Evolutionary conservation across 2,329 filamentous ascomycete species (phyloP).

Genomic region (Plectosphaerella plurivora): DNA sequence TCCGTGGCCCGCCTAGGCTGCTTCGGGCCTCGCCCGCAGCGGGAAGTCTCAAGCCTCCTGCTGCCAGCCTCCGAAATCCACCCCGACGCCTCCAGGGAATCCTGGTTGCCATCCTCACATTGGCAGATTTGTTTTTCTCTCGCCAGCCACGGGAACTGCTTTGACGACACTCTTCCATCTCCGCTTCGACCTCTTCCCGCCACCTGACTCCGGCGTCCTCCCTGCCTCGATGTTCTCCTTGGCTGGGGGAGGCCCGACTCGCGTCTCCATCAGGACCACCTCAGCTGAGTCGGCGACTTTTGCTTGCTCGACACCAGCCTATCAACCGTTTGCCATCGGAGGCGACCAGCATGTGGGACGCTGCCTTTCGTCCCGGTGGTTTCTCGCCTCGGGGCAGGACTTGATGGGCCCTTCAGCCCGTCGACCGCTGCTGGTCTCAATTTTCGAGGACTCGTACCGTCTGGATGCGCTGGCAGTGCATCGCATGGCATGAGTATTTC

Average conservation of each 20-base stretch:
- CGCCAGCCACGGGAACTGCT: too few species aligned
- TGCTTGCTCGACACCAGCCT: background rate
- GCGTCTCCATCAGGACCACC: background rate
- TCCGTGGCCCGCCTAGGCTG: background rate
- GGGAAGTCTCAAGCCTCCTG: background rate
- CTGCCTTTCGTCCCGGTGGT: background rate
- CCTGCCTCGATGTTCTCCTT: too few species aligned
- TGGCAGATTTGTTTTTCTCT: background rate
- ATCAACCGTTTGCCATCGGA: background rate
- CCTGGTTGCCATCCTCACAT: background rate
- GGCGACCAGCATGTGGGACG: background rate
- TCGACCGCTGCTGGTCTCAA: background rate
- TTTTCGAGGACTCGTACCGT: background rate
- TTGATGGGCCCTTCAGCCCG: background rate
- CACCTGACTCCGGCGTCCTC: too few species aligned
- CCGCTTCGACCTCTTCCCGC: too few species aligned
- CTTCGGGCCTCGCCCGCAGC: background rate
- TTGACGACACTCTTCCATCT: too few species aligned
- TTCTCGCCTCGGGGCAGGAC: background rate
- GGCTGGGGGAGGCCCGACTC: too few species aligned
- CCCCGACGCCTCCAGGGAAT: background rate
- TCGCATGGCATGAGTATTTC: constrained; percentile 1
- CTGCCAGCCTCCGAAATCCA: background rate
- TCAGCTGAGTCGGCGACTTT: background rate
- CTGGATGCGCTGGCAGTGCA: constrained; percentile 3